Evolutionary conservation across 2,329 filamentous ascomycete species (phyloP), one percentile per base, ranked within the genome.

Genomic region (Xylariaceae sp.): DNA sequence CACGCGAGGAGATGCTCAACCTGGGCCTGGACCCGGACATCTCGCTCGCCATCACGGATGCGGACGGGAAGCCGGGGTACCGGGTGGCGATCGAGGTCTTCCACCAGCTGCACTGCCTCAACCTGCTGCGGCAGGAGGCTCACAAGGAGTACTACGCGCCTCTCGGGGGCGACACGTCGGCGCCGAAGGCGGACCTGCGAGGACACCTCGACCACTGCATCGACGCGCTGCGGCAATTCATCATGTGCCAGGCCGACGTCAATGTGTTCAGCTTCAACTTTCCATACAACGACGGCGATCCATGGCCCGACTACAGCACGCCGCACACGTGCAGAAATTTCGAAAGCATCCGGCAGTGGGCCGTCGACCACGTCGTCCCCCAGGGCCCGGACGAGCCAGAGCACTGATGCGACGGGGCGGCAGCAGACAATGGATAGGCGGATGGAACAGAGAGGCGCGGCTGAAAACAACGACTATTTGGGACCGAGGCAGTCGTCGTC

Each of bases 21-120:
- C 64, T 80, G 1, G 65, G 66, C 4, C 57, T 69, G 4, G 69
- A 75, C 40, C 67, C 68, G 2, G 52, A 58, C 23, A 56, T 65
- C 15, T 71, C 70, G 1, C 58, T 77, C n/a, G 68, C 66, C 45
- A 67, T 75, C 41, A 70, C 65, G 8, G 60, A 78, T 42, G 68
- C 72, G 28, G 75, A 74, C 2, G 75, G 73, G 13, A 62, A 70
- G 36, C 64, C 66, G 23, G 75, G 74, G 1, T 79, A 77, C 44
- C 63, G 74, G n/a, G 72, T 75, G 0, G 75, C 68, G 1, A 55
- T 76, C 3, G 70, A 76, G 46, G 70, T 74, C 0, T 75, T 76
- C 53, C 72, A 76, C 51, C 70, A 70, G 45, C 58, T 72, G 21
- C 67, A 70, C 46, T 71, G 67, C 50, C 54, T 70, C 23, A 70